Conservation (phyloP, 805 yeast species). For the Diddensiella caesifluorescens region DNA sequence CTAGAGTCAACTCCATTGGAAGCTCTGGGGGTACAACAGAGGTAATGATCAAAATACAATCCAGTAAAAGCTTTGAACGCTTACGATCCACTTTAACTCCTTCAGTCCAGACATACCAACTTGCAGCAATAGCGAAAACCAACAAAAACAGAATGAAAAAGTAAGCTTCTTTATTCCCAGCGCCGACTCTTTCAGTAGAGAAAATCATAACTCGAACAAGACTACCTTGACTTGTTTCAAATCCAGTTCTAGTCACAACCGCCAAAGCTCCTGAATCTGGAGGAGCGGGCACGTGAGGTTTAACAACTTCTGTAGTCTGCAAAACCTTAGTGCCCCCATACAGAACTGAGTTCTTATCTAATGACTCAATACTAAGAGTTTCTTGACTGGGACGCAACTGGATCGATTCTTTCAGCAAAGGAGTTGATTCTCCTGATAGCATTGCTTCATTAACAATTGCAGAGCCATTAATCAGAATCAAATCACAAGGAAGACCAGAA, state of each 20-base stretch:
- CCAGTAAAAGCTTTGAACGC: constrained; percentile 87
- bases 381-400: constrained; percentile 74
- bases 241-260: constrained; percentile 88
- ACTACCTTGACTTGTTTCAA: constrained; percentile 96
- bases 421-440: constrained; percentile 98
- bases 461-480: constrained; percentile 78
- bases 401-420: constrained; percentile 87
- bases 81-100: constrained; percentile 95
- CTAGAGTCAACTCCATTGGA: constrained; percentile 98
- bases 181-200: constrained; percentile 93
- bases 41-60: constrained; percentile 91
- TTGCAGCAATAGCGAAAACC: constrained; percentile 88
- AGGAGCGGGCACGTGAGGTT: constrained; percentile 46
- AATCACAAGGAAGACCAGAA: constrained; percentile 89
- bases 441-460: constrained; percentile 98
- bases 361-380: constrained; percentile 63
- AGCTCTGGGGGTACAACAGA: constrained; percentile 98
- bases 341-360: constrained; percentile 81
- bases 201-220: constrained; percentile 96
- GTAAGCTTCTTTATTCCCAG: constrained; percentile 91
- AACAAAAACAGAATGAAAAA: constrained; percentile 86
- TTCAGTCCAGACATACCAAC: constrained; percentile 97
- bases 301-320: constrained; percentile 73
- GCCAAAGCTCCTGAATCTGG: constrained; percentile 95
- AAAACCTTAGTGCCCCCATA: constrained; percentile 96